Evolutionary conservation across 108 stramenopile genomes (phyloP).

Genomic region (Skeletonema potamos): DNA sequence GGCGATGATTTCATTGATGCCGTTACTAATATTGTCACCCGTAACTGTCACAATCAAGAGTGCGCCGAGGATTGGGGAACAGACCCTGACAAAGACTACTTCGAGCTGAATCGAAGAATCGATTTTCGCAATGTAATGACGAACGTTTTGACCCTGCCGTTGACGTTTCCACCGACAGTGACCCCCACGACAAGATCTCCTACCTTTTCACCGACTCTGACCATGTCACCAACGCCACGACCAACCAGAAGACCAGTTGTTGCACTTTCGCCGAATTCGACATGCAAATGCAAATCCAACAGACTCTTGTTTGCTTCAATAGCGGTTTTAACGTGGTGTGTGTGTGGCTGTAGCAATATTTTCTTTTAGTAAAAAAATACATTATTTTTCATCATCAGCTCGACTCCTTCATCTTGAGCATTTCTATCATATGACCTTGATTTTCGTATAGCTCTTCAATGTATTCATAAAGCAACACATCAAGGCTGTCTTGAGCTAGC

Average conservation of each 20-base stretch:
- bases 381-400: background rate
- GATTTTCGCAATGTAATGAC: background rate
- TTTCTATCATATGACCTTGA: background rate
- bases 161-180: background rate
- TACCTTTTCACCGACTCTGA: background rate
- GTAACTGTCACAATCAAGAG: conserved; percentile 20
- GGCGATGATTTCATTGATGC: conserved; percentile 21
- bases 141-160: background rate
- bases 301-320: background rate
- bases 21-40: conserved; percentile 17
- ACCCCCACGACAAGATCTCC: background rate
- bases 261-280: background rate
- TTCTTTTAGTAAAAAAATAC: background rate
- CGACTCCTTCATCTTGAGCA: conserved; percentile 6
- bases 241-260: background rate
- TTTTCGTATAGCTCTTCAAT: conserved; percentile 20
- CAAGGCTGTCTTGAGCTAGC: conserved; percentile 23
- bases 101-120: background rate
- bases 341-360: background rate
- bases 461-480: conserved; percentile 40
- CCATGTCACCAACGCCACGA: background rate
- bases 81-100: background rate
- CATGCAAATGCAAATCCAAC: background rate
- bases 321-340: background rate
- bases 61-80: background rate